phyloP scores from a whole-genome alignment of 1,139 yeast genomes.

The Magnusiomyces fungicola region DNA sequence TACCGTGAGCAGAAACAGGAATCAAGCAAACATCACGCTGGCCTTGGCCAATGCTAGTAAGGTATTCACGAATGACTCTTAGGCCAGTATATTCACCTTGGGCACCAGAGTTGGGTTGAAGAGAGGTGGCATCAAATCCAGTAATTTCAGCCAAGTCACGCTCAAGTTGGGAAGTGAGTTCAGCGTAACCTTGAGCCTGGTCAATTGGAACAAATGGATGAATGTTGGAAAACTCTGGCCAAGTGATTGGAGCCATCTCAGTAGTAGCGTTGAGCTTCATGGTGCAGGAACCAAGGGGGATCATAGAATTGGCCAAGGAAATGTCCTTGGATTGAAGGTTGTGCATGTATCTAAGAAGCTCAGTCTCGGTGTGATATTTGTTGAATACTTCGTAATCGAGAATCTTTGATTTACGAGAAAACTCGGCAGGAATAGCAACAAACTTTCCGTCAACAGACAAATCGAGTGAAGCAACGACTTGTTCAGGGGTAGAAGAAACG shows the following conservation, averaged over 20 bases:
- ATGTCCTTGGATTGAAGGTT: conserved; percentile 80
- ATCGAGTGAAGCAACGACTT: conserved; percentile 15
- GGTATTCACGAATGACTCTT: conserved; percentile 74
- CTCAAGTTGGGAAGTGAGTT: conserved; percentile 69
- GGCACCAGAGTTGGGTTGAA: conserved; percentile 97
- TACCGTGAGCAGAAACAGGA: conserved; percentile 97
- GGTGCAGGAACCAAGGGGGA: conserved; percentile 94
- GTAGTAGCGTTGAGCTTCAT: conserved; percentile 96
- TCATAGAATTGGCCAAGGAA: conserved; percentile 93
- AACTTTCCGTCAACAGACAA: conserved; percentile 8
- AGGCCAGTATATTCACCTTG: conserved; percentile 97
- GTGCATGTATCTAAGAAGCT: conserved; percentile 86
- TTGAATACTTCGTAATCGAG: conserved; percentile 75
- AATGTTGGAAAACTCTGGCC: conserved; percentile 82
- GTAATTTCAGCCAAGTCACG: conserved; percentile 85
- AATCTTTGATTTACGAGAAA: conserved; percentile 54
- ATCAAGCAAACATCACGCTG: conserved; percentile 82
- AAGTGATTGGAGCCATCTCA: conserved; percentile 87
- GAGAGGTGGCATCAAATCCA: conserved; percentile 87
- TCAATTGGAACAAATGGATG: conserved; percentile 90
- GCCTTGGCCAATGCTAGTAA: conserved; percentile 62
- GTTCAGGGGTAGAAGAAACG: conserved; percentile 18
- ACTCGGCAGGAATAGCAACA: conserved; percentile 42
- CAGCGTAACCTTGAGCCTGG: conserved; percentile 80
- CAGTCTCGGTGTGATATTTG: conserved; percentile 85